A percentile compares a stretch with the other conserved stretches of the same genome.
Evolutionary conservation across 331 rosid genomes (phyloP).

Genomic region (Quercus tomentella): DNA sequence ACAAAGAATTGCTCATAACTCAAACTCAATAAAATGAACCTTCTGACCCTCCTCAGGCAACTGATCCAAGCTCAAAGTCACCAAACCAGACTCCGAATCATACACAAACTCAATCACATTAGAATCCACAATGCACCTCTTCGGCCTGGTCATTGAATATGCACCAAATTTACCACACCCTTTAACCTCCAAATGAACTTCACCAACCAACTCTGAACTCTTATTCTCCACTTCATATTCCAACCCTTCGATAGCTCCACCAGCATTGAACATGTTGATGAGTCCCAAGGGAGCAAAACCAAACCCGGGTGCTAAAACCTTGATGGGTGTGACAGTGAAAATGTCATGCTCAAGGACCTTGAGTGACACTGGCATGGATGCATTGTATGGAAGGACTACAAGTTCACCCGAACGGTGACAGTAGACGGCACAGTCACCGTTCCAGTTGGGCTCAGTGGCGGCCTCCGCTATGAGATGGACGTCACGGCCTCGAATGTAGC

Average conservation of each 20-base stretch:
- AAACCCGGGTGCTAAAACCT: constrained; percentile 35
- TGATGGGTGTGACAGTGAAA: constrained; percentile 59
- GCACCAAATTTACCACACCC: constrained; percentile 82
- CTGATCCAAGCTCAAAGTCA: constrained; percentile 39
- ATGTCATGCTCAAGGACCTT: constrained; percentile 64
- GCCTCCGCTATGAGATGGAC: constrained; percentile 59
- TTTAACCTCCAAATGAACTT: constrained; percentile 56
- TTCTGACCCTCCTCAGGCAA: constrained; percentile 46
- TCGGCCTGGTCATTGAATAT: constrained; percentile 58
- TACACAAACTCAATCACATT: constrained; percentile 37
- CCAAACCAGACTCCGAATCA: constrained; percentile 48
- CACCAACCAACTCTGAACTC: constrained; percentile 23
- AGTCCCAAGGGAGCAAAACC: constrained; percentile 71
- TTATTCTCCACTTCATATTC: constrained; percentile 28
- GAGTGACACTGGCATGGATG: constrained; percentile 58
- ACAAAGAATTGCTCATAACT: constrained; percentile 28
- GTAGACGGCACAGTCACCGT: constrained; percentile 65
- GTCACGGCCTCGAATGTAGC: constrained; percentile 53
- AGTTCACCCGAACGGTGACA: constrained; percentile 35
- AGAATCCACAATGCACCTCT: constrained; percentile 40
- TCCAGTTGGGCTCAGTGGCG: constrained; percentile 40
- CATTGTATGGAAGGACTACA: constrained; percentile 52
- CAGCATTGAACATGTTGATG: constrained; percentile 70
- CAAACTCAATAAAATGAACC: constrained; percentile 50
- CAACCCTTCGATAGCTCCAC: constrained; percentile 66